Evolutionary conservation across 805 yeast genomes (phyloP), one percentile per base, ranked within the genome.

Genomic region (Yarrowia sp.): DNA sequence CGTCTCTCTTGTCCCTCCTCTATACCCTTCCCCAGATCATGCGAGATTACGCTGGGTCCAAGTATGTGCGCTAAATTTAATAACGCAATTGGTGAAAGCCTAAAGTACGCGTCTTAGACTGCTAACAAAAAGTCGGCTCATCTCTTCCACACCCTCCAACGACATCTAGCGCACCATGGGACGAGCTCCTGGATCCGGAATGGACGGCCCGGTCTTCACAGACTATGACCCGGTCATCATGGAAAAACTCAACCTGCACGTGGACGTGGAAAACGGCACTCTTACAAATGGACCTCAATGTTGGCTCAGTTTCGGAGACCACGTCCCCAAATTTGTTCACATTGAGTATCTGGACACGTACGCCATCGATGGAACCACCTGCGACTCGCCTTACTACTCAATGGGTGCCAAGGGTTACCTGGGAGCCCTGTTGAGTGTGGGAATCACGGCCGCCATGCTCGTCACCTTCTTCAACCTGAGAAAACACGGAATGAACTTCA

Each of bases 191-290:
- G 54, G 51, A 40, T 43, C 65, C 33, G 65, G 51, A 17, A 65
- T 65, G 67, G 51, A 65, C 41, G 67, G 32, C 40, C 70, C 70
- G 44, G 67, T 68, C 24, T 54, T 61, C 62, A 33, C 65, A 36
- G 68, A 67, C 56, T 71, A 67, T 66, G 67, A 71, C 66, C 64
- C 65, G 40, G 62, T 67, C 19, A 64, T 67, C 22, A 70, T 72
- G 43, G 64, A 62, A 24, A 35, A 43, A 7, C 71, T 38, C 66
- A 49, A 64, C 40, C 70, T 70, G 61, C 58, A 66, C 19, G 58
- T 72, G 26, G 72, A 70, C 61, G 28, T 36, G n/a, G 61, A 66
- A 24, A 72, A 72, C 64, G 75, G 75, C 12, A 72, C 74, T 1
- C 41, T 72, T 3, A 72, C 74, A 5, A 72, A 72, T 62, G 69